These are phyloP conservation scores for Thyridium curvatum DNA, from an alignment of 2,329 filamentous ascomycete genomes.

Conservation along the genomic window DNA sequence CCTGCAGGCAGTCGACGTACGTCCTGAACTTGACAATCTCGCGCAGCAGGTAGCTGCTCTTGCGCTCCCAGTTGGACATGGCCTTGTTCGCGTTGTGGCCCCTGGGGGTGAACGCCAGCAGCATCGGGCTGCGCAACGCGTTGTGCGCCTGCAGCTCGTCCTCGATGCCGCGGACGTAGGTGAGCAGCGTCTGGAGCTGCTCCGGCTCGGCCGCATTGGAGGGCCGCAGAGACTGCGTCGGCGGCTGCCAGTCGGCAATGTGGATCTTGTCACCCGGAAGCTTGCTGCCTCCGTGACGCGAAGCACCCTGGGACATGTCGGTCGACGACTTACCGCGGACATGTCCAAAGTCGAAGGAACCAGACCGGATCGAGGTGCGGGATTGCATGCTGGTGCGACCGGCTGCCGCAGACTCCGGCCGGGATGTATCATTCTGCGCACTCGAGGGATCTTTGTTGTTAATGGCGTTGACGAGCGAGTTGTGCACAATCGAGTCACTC, in stretches of 20 bases:
- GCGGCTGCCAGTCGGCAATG: constrained; percentile 84
- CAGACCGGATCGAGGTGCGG: background rate
- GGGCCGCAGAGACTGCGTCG: constrained; percentile 83
- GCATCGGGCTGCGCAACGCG: constrained; percentile 78
- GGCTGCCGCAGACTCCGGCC: constrained; percentile 45
- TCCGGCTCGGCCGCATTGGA: constrained; percentile 73
- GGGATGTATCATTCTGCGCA: constrained; percentile 24
- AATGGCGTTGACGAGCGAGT: constrained; percentile 44
- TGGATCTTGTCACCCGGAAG: constrained; percentile 79
- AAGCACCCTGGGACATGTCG: constrained; percentile 1
- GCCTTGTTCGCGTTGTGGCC: constrained; percentile 75
- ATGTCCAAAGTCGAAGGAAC: background rate
- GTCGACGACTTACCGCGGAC: background rate
- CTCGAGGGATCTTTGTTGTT: constrained; percentile 31
- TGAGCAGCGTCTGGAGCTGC: constrained; percentile 67
- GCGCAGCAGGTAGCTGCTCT: constrained; percentile 81
- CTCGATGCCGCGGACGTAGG: constrained; percentile 82
- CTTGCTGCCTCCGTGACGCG: constrained; percentile 28
- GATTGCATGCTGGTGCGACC: constrained; percentile 6
- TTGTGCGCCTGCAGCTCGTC: constrained; percentile 83
- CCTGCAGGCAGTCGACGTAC: constrained; percentile 79
- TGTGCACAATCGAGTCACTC: constrained; percentile 76
- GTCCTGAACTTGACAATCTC: constrained; percentile 97
- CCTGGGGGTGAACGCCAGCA: constrained; percentile 80
- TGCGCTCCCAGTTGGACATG: constrained; percentile 96